A percentile compares a stretch with the other conserved stretches of the same genome.
These are phyloP conservation scores for Aplosporella prunicola DNA, from an alignment of 2,329 filamentous ascomycete genomes.

Conservation along the genomic window DNA sequence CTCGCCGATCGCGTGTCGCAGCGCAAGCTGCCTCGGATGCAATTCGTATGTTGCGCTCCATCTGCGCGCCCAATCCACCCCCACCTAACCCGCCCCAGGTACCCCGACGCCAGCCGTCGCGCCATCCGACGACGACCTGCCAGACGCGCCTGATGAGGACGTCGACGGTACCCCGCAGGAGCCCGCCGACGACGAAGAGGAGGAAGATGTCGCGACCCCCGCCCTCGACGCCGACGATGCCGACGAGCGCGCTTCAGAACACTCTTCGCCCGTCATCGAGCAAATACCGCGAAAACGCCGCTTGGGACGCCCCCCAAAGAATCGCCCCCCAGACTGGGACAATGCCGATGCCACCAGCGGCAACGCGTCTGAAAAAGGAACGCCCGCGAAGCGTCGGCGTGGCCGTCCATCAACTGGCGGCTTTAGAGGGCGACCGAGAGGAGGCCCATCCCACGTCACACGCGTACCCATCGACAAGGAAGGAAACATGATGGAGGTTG, in stretches of 20 bases:
- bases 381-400: slow-evolving; percentile 39
- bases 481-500: slow-evolving; percentile 81
- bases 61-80: background rate
- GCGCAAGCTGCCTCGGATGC: slow-evolving; percentile 8
- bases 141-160: slow-evolving; percentile 19
- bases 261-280: slow-evolving; percentile 42
- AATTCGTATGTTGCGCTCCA: too few species aligned
- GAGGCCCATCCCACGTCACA: slow-evolving; percentile 64
- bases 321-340: slow-evolving; percentile 71
- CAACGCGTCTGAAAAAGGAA: slow-evolving; percentile 37
- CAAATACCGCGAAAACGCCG: slow-evolving; percentile 60
- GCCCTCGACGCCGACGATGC: slow-evolving; percentile 39
- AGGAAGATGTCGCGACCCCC: slow-evolving; percentile 35
- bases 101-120: slow-evolving; percentile 23
- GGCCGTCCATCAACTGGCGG: slow-evolving; percentile 44
- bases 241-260: slow-evolving; percentile 25
- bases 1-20: slow-evolving; percentile 9
- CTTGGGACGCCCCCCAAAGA: slow-evolving; percentile 79
- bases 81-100: slow-evolving; percentile 10
- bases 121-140: slow-evolving; percentile 4
- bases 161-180: slow-evolving; percentile 24
- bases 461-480: slow-evolving; percentile 88
- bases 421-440: slow-evolving; percentile 64
- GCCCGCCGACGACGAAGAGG: slow-evolving; percentile 34
- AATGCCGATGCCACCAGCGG: slow-evolving; percentile 43